phyloP scores from a whole-genome alignment of 2,329 filamentous ascomycete species.

The Paecilomyces sp. region DNA sequence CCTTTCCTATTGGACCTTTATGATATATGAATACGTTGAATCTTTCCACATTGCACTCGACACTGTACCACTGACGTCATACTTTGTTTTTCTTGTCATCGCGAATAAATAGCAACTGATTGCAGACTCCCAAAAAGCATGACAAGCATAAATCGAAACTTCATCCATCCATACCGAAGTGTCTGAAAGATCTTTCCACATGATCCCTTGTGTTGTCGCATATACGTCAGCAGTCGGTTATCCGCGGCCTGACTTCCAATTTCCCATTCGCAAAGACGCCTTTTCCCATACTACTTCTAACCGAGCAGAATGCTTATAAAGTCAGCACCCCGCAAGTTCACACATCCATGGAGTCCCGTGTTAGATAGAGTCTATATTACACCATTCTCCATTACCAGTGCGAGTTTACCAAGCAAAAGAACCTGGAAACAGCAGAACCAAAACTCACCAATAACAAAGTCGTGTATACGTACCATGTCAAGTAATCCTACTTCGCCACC shows the following conservation, averaged over 20 bases:
- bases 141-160: no score
- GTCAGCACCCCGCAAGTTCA: neutral
- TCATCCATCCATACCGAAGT: neutral
- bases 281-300: neutral
- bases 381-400: neutral
- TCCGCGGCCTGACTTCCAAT: neutral
- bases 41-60: no score
- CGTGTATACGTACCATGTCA: neutral
- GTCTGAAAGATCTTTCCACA: neutral
- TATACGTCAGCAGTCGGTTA: neutral
- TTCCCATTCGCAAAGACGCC: neutral
- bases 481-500: conserved; percentile 14
- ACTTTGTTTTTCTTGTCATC: neutral
- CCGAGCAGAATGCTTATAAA: neutral
- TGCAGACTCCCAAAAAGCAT: neutral
- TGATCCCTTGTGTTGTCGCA: neutral
- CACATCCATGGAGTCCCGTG: neutral
- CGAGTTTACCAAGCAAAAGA: neutral
- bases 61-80: neutral
- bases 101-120: neutral
- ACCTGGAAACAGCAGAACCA: neutral
- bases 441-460: neutral
- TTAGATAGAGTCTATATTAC: neutral
- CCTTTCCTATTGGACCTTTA: no score
- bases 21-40: no score